A percentile compares a stretch with the other conserved stretches of the same genome.
These are phyloP conservation scores for Zymoseptoria passerinii DNA, from an alignment of 2,329 filamentous ascomycete genomes.

Conservation along the genomic window DNA sequence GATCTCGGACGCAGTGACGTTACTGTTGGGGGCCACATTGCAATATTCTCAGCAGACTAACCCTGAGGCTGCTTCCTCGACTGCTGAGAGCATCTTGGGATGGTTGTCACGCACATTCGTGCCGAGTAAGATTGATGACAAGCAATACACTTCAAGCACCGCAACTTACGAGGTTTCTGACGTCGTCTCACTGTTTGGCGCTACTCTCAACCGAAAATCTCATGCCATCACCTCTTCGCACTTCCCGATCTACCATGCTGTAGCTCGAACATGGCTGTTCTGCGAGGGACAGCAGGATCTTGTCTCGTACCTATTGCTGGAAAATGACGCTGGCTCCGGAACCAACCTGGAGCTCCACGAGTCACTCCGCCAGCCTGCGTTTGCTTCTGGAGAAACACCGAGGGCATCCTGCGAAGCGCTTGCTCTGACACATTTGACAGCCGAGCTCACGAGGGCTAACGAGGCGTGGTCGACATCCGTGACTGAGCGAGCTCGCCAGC, in stretches of 20 bases:
- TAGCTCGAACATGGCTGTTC: constrained; percentile 39
- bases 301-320: constrained; percentile 43
- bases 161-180: constrained; percentile 57
- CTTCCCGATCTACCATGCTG: constrained; percentile 32
- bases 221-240: constrained; percentile 17
- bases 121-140: constrained; percentile 54
- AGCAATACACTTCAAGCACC: constrained; percentile 56
- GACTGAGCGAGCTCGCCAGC: constrained; percentile 5
- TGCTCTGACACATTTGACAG: constrained; percentile 16
- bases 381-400: background rate
- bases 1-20: constrained; percentile 70
- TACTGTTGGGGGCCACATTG: constrained; percentile 63
- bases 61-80: constrained; percentile 58
- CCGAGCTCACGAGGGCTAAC: constrained; percentile 14
- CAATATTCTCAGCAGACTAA: constrained; percentile 58
- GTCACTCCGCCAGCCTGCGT: background rate
- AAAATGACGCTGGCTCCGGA: constrained; percentile 3
- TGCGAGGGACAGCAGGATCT: constrained; percentile 35
- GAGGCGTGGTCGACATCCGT: constrained; percentile 9
- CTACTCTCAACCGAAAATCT: constrained; percentile 53
- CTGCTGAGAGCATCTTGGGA: constrained; percentile 62
- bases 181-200: constrained; percentile 59
- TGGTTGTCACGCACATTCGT: constrained; percentile 82
- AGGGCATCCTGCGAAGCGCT: constrained; percentile 13
- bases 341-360: constrained; percentile 1